phyloP scores from a whole-genome alignment of 441 rosid species.

The Pelargonium fulgidum region DNA sequence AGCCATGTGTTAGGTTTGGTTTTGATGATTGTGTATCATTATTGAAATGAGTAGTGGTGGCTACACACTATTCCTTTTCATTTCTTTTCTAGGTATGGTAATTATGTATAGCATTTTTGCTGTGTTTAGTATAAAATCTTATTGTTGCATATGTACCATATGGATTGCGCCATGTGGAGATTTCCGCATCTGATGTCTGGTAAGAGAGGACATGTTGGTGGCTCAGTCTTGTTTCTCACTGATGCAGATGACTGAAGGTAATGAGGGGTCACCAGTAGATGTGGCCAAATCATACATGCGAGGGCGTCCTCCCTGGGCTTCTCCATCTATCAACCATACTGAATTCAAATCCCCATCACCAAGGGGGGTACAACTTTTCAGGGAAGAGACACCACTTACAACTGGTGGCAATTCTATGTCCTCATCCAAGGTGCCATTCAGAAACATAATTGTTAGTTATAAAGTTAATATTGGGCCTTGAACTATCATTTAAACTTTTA shows the following conservation, averaged over 20 bases:
- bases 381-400: constrained; percentile 44
- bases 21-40: neutral
- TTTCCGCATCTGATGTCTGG: too few relatives aligned
- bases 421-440: constrained; percentile 47
- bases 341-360: constrained; percentile 43
- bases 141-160: neutral
- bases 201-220: constrained; percentile 8
- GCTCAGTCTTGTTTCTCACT: constrained; percentile 21
- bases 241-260: constrained; percentile 48
- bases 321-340: constrained; percentile 40
- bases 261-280: constrained; percentile 64
- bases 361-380: constrained; percentile 34
- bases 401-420: constrained; percentile 32
- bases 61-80: neutral
- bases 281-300: constrained; percentile 80
- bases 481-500: too few relatives aligned
- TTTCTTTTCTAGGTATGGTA: neutral
- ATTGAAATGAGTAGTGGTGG: neutral
- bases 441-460: neutral
- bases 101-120: neutral
- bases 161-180: neutral
- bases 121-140: neutral
- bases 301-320: constrained; percentile 63
- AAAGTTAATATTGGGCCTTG: neutral
- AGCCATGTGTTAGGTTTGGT: neutral